A percentile compares a stretch with the other conserved stretches of the same genome.
Evolutionary conservation across 148 eudicot species (phyloP).

Genomic region (Arbutus unedo): DNA sequence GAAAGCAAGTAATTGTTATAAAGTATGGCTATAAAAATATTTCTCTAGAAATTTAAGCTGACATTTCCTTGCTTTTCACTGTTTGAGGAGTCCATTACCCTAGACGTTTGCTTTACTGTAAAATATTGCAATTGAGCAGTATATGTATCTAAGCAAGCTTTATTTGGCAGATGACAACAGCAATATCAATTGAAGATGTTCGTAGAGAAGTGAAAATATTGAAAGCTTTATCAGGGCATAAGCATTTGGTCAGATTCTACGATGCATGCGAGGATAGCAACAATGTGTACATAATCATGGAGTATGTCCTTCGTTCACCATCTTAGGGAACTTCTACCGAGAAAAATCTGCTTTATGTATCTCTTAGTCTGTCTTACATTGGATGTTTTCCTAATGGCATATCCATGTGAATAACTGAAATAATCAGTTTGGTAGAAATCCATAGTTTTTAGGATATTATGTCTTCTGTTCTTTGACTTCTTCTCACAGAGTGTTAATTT

Average conservation of each 20-base stretch:
- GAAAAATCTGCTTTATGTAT: not conserved
- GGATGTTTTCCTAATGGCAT: not conserved
- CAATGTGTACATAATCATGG: slow-evolving; percentile 71
- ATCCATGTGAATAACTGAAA: not conserved
- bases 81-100: not conserved
- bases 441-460: not conserved
- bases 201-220: slow-evolving; percentile 71
- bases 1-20: not conserved
- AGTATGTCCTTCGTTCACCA: slow-evolving; percentile 39
- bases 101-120: not conserved
- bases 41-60: not conserved
- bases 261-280: slow-evolving; percentile 73
- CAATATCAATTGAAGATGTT: slow-evolving; percentile 73
- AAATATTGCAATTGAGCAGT: not conserved
- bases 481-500: not conserved
- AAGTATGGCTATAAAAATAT: not conserved
- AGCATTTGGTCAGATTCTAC: slow-evolving; percentile 57
- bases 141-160: slow-evolving; percentile 15
- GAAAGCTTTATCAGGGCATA: slow-evolving; percentile 64
- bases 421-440: not conserved
- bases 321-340: not conserved
- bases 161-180: slow-evolving; percentile 64
- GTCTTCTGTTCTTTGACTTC: not conserved
- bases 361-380: not conserved
- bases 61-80: not conserved